Conservation (phyloP, 2,329 filamentous ascomycete species). For the Aspergillus novofumigatus region DNA sequence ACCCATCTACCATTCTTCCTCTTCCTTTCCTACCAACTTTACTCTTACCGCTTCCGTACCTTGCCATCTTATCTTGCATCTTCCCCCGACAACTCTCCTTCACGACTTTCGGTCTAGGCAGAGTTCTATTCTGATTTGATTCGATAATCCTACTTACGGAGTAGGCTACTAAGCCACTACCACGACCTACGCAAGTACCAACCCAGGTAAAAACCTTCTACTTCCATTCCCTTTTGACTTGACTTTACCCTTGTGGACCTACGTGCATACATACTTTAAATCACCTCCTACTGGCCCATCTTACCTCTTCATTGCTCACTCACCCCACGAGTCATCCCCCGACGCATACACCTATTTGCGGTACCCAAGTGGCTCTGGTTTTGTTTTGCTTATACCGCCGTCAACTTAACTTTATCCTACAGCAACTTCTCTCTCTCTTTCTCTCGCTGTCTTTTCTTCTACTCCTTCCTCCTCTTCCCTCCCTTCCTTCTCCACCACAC, state of each 20-base stretch:
- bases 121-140: background rate
- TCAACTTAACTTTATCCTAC: constrained; percentile 2
- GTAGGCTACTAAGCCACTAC: background rate
- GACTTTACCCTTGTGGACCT: background rate
- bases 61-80: background rate
- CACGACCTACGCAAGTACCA: background rate
- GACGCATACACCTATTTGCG: background rate
- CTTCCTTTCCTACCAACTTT: constrained; percentile 11
- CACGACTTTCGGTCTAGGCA: background rate
- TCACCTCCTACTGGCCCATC: constrained; percentile 1
- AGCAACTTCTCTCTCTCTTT: constrained; percentile 1
- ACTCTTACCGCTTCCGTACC: background rate
- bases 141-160: background rate
- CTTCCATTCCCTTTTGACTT: constrained; percentile 2
- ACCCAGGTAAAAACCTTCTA: background rate
- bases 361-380: background rate
- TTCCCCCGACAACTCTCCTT: background rate
- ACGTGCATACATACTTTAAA: background rate
- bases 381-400: background rate
- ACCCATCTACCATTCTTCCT: constrained; percentile 11
- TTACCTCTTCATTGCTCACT: background rate
- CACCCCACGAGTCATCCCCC: background rate
- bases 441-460: constrained; percentile 20
- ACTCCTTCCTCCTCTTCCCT: constrained; percentile 17
- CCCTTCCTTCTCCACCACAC: constrained; percentile 16